These are phyloP conservation scores for Persicaria maculosa DNA, from an alignment of 148 eudicot species.

Conservation along the genomic window DNA sequence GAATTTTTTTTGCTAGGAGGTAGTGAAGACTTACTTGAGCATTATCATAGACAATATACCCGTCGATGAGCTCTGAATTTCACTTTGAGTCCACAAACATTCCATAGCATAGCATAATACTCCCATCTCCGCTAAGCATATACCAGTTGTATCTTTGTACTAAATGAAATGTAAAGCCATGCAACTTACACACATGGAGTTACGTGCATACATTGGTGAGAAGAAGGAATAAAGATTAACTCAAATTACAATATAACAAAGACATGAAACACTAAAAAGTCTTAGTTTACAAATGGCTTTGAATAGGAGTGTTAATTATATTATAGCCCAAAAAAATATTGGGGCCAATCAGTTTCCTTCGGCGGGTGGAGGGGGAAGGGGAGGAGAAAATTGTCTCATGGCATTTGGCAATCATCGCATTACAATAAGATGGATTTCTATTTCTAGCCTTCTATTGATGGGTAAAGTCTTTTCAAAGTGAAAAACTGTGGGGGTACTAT, in stretches of 20 bases:
- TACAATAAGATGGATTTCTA: background rate
- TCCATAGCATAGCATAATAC: too few species aligned
- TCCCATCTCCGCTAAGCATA: too few species aligned
- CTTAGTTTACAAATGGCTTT: background rate
- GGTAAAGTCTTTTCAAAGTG: background rate
- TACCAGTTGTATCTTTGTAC: too few species aligned
- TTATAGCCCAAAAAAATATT: background rate
- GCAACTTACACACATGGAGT: background rate
- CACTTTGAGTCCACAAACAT: too few species aligned
- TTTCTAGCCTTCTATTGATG: background rate
- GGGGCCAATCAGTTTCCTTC: background rate
- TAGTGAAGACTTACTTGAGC: constrained; percentile 86
- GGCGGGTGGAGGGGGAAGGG: background rate
- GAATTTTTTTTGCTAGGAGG: background rate
- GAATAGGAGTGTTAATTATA: background rate
- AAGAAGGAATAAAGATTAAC: too few species aligned
- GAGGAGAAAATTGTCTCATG: background rate
- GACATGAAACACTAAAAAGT: background rate
- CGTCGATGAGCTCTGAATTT: constrained; percentile 24
- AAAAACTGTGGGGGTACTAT: background rate
- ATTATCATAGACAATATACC: constrained; percentile 83
- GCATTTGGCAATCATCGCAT: background rate
- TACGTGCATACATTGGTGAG: background rate
- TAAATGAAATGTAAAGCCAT: background rate
- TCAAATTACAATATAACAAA: background rate